Evolutionary conservation across 1,284 basidiomycete genomes (phyloP), one percentile per base, ranked within the genome.

Genomic region (Cystobasidium slooffiae): DNA sequence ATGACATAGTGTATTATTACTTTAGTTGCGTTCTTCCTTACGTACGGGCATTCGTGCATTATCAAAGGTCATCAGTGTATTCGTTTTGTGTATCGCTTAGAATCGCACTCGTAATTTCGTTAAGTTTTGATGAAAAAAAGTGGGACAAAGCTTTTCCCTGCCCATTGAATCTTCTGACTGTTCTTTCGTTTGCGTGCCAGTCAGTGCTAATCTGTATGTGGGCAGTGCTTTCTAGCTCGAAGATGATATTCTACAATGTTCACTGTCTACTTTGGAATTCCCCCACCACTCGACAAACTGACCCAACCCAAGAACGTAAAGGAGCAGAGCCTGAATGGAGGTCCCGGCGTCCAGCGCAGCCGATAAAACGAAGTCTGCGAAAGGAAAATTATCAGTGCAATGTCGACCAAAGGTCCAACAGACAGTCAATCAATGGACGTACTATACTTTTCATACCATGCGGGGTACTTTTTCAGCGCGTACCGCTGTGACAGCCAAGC

Each of bases 391-490:
- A 39, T 59, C 39, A 51, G 51, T 10, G n/a, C 18, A 43, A 12
- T 24, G 12, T 20, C 20, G 22, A 7, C 24, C 9, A 37, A 1
- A 56, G 22, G 7, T 31, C 5, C 31, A 1, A 31, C 31, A 31
- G 31, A 31, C 31, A 12, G 20, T 3, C 7, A 7, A 37, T 51
- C 14, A 6, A 1, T 8, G 31, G 24, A 46, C 75, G 67, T 61
- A 76, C 78, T 78, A 22, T 77, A 77, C 75, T 80, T 80, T 58
- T 80, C 80, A 63, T 79, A 80, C 80, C 81, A 81, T n/a, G 75
- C 58, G 0, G 79, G 74, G 9, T 75, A 68, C 55, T 79, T 78
- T 5, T 77, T 75, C 18, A 79, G 44, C 0, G 80, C 81, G 63
- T 76, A 81, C 46, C 77, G 80, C 37, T 81, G 81, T 8, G 76